These are phyloP conservation scores for Monosporascus sp. DNA, from an alignment of 2,329 filamentous ascomycete genomes.

Conservation along the genomic window DNA sequence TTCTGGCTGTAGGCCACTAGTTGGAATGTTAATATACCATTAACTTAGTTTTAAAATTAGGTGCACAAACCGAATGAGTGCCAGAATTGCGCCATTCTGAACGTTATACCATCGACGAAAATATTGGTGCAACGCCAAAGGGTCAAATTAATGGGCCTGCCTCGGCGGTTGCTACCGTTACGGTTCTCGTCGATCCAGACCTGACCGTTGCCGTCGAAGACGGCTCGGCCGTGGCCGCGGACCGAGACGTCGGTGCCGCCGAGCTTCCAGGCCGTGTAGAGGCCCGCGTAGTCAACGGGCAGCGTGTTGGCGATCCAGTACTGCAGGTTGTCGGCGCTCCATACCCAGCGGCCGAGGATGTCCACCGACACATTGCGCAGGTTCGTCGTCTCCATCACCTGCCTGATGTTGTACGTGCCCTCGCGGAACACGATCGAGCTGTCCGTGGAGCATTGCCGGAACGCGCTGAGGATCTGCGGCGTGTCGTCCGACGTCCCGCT, in stretches of 20 bases:
- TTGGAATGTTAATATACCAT: too few relatives aligned
- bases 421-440: constrained; percentile 46
- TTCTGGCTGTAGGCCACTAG: constrained; percentile 35
- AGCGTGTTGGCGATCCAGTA: constrained; percentile 45
- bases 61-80: constrained; percentile 19
- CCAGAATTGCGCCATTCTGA: constrained; percentile 45
- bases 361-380: constrained; percentile 42
- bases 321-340: constrained; percentile 29
- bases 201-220: constrained; percentile 39
- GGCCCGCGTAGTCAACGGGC: constrained; percentile 42
- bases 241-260: constrained; percentile 44
- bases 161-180: constrained; percentile 34
- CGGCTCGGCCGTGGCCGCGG: constrained; percentile 41
- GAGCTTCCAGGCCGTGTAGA: constrained; percentile 42
- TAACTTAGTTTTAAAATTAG: too few relatives aligned
- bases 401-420: constrained; percentile 41
- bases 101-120: constrained; percentile 37
- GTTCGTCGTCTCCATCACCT: constrained; percentile 42
- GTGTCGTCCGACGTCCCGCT: constrained; percentile 37
- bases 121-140: constrained; percentile 41
- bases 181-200: constrained; percentile 40
- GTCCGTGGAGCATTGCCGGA: constrained; percentile 40
- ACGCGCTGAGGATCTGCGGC: constrained; percentile 45
- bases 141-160: constrained; percentile 39
- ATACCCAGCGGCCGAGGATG: constrained; percentile 39